Conservation (phyloP, 139 green algal genomes). For the Micromonas commoda region DNA sequence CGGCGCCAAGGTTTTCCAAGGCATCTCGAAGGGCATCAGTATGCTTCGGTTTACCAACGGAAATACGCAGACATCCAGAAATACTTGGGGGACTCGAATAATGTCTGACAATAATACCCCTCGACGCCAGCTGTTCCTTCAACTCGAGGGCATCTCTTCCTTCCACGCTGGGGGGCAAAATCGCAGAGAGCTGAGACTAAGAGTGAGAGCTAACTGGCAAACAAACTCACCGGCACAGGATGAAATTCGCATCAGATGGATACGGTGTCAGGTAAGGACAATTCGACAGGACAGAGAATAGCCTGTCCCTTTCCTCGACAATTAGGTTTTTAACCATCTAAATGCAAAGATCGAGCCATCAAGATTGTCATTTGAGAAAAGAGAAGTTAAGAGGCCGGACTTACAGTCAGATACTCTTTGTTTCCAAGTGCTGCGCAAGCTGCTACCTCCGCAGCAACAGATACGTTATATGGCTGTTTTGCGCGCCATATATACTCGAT, state of each 20-base stretch:
- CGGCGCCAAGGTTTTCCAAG: too few species aligned
- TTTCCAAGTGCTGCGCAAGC: slow-evolving; percentile 73
- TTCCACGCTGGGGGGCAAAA: neutral
- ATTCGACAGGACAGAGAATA: slow-evolving; percentile 56
- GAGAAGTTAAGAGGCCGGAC: too few species aligned
- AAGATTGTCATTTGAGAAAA: neutral
- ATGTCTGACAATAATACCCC: slow-evolving; percentile 82
- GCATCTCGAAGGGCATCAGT: too few species aligned
- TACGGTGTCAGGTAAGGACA: slow-evolving; percentile 85
- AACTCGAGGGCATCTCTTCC: slow-evolving; percentile 51
- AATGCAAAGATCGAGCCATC: neutral
- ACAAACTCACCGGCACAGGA: slow-evolving; percentile 64
- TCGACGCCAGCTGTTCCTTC: slow-evolving; percentile 70
- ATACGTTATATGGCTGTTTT: slow-evolving; percentile 99
- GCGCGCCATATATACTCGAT: slow-evolving; percentile 90
- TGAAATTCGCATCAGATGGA: slow-evolving; percentile 90
- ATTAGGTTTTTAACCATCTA: slow-evolving; percentile 68
- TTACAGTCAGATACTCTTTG: slow-evolving; percentile 58
- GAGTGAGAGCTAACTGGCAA: too few species aligned
- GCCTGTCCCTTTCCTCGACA: slow-evolving; percentile 67
- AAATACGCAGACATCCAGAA: slow-evolving; percentile 72
- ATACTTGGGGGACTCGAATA: slow-evolving; percentile 84
- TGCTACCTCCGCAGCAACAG: slow-evolving; percentile 78
- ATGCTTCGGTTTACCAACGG: slow-evolving; percentile 88
- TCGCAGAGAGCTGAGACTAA: slow-evolving; percentile 16